These are phyloP conservation scores for Flaveria linearis DNA, from an alignment of 129 eudicot species.

Conservation along the genomic window DNA sequence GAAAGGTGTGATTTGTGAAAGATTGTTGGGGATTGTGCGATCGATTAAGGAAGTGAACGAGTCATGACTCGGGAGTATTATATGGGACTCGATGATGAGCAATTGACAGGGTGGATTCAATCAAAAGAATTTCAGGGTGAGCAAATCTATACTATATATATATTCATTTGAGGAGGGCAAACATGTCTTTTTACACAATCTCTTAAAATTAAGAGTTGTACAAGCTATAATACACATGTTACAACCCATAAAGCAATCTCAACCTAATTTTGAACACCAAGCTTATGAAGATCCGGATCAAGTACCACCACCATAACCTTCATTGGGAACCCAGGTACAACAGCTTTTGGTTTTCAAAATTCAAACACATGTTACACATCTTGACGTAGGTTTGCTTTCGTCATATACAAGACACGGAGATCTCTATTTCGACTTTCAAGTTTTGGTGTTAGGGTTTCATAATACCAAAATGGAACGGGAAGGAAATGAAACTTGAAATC, in stretches of 20 bases:
- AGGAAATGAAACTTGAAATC: slow-evolving; percentile 40
- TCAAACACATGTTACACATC: no score
- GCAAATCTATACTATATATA: neutral
- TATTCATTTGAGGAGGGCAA: no score
- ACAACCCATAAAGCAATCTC: no score
- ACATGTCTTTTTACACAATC: no score
- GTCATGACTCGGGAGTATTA: slow-evolving; percentile 11
- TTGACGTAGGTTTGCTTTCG: no score
- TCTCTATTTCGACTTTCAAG: slow-evolving; percentile 37
- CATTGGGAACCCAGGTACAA: no score
- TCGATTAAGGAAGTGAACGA: slow-evolving; percentile 27
- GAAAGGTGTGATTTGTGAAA: slow-evolving; percentile 5
- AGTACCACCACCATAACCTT: no score
- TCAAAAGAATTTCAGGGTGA: neutral
- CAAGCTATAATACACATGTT: no score
- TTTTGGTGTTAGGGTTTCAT: slow-evolving; percentile 53
- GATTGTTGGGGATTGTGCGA: slow-evolving; percentile 21
- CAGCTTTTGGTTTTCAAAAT: no score
- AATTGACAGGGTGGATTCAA: slow-evolving; percentile 20
- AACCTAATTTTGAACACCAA: no score
- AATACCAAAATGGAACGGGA: slow-evolving; percentile 31
- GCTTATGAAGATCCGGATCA: no score
- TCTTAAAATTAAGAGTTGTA: no score
- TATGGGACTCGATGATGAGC: slow-evolving; percentile 20
- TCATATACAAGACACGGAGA: slow-evolving; percentile 36